Evolutionary conservation across 2,329 filamentous ascomycete species (phyloP), one percentile per base, ranked within the genome.

Genomic region (Colletotrichum salicis): DNA sequence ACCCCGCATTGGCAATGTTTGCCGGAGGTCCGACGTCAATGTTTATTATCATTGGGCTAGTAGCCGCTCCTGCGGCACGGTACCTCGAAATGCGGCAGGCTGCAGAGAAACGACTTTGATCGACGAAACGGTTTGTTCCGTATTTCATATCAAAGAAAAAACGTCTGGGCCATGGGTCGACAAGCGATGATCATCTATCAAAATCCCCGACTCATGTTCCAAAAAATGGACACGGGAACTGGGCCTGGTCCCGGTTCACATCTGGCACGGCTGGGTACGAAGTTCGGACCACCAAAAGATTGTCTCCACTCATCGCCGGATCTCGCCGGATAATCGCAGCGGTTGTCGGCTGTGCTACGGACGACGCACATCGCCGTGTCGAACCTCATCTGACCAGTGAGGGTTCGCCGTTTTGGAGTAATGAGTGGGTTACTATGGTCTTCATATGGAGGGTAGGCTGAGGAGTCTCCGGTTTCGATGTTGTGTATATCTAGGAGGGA

Each of bases 281-380:
- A 48, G 8, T n/a, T 22, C 15, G 41, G 41, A 48, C 22, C 51
- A 63, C 56, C 37, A 13, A 12, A 4, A 29, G 27, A n/a, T 8
- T 33, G n/a, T 58, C 11, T 48, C 68, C 64, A 58, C 68, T 19
- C 13, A 2, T 24, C 37, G 41, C 37, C 59, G 59, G 65, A 64
- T 69, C 65, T 71, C 59, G 59, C 58, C 69, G 54, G 59, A 15
- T 69, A 54, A 35, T 33, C 37, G 48, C 55, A 35, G 22, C 67
- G 67, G 67, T 29, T 70, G 29, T 70, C 67, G 67, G 63, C 51
- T 67, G 56, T 58, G 56, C 35, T 22, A 57, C 45, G 27, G 22
- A 37, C 29, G 57, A 57, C 27, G 54, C 59, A 29, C 64, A 57
- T 63, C 45, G 52, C 54, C 41, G 35, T 54, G 24, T 67, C 15